phyloP scores from a whole-genome alignment of 495 filamentous ascomycete species.

The Cladorrhinum samala region DNA sequence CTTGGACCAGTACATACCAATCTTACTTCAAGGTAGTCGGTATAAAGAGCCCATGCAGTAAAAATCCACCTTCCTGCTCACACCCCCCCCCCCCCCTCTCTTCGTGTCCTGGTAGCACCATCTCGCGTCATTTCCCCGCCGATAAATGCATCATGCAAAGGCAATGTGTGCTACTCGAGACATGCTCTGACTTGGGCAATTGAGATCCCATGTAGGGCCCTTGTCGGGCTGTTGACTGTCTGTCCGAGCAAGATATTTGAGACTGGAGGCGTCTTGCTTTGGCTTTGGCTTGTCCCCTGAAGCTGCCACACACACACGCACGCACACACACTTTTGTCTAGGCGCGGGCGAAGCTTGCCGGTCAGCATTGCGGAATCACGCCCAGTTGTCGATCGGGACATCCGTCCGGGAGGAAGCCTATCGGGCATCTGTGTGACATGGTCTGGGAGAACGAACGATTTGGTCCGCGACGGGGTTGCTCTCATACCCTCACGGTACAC shows the following conservation, averaged over 20 bases:
- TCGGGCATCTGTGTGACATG: constrained; percentile 18
- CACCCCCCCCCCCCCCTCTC: no score
- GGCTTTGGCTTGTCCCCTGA: background rate
- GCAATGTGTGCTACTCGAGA: background rate
- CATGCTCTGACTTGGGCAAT: no score
- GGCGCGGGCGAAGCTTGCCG: no score
- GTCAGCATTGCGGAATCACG: background rate
- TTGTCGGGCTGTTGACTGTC: no score
- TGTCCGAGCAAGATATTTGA: no score
- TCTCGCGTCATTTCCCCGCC: background rate
- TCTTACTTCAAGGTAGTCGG: no score
- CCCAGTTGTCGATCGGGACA: constrained; percentile 16
- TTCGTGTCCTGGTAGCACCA: background rate
- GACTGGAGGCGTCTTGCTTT: background rate
- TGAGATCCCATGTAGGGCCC: no score
- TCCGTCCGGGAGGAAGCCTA: constrained; percentile 19
- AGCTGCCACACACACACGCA: no score
- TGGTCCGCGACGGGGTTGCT: no score
- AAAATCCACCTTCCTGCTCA: background rate
- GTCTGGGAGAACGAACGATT: background rate
- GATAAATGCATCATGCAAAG: background rate
- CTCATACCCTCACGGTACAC: no score
- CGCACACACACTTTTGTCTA: no score
- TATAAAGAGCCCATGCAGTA: background rate
- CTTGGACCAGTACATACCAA: no score